Base-by-base conservation (phyloP, 2,329 filamentous ascomycete genomes). In the Sporothrix variecibatus region DNA sequence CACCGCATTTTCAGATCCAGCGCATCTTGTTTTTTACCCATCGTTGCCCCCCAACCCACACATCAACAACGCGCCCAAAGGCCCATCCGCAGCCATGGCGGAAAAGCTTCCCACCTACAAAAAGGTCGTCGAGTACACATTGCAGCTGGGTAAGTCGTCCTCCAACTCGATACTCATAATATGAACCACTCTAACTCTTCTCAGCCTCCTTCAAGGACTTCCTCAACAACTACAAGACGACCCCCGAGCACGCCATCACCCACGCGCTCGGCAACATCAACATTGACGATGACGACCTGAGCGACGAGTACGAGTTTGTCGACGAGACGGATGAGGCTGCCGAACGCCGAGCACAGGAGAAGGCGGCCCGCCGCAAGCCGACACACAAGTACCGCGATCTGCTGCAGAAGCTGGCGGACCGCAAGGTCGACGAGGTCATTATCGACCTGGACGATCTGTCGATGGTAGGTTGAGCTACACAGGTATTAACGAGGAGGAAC, bases 251-350 rank as follows among this genome's bases (percentile, higher is more conserved):
- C 75, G 89, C 92, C 75, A 90, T 97, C 78, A 91, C 93, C 53
- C 92, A 95, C 81, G 94, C 94, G 62, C 88, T 99, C 67, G 91
- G 94, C 78, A 91, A 92, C 78, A 90, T 99, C 79, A 93, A 93
- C 80, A 93, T 99, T 77, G 92, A 94, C 81, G 95, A 94, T 80
- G 92, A 97, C 83, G 93, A 92, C 78, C 87, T 93, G 58, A 94
- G 92, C 82, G 95, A 97, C 80, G 94, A 97, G 79, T 94, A 97
- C 82, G 94, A 98, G 80, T 93, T 97, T 80, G 94, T 97, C 90
- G 94, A 97, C 81, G 92, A 95, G 78, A 89, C 90, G 76, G 91
- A 93, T 76, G 89, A 90, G 72, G 86, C 86, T 23, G 85, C 85
- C 53, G 85, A 86, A 75, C 84, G 81, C 75, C 87, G 85, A 28